Conservation (phyloP, 257 asterid genomes). For the Sherardia arvensis region DNA sequence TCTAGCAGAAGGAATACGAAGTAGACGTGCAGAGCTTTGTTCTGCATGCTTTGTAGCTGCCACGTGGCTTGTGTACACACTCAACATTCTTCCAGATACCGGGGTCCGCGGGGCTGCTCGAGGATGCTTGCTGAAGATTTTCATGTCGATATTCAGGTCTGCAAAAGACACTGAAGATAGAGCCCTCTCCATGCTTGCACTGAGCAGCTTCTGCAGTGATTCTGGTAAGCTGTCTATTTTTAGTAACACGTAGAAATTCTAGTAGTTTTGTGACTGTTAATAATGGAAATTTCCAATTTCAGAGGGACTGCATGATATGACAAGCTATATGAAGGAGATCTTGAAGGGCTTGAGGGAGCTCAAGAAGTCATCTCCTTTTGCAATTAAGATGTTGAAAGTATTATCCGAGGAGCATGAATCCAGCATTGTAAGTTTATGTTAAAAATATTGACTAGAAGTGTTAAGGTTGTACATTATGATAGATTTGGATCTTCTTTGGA, state of each 20-base stretch:
- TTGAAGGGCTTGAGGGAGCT: constrained; percentile 68
- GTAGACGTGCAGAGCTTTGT: constrained; percentile 39
- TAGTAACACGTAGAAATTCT: not conserved
- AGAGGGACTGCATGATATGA: constrained; percentile 66
- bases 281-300: constrained; percentile 12
- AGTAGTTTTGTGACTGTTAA: not conserved
- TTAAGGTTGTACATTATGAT: not conserved
- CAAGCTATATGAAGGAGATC: constrained; percentile 54
- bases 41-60: constrained; percentile 66
- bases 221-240: constrained; percentile 34
- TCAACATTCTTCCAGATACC: constrained; percentile 65
- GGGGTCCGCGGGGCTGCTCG: constrained; percentile 81
- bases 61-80: constrained; percentile 73
- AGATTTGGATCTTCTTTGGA: constrained; percentile 10
- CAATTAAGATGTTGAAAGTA: constrained; percentile 58
- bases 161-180: constrained; percentile 44
- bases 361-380: constrained; percentile 52
- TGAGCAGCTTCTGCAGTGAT: constrained; percentile 57
- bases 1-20: constrained; percentile 58
- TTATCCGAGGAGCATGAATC: constrained; percentile 65
- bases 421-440: constrained; percentile 42
- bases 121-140: constrained; percentile 53
- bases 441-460: not conserved
- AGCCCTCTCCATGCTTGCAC: constrained; percentile 72
- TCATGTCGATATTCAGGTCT: constrained; percentile 56